phyloP scores from a whole-genome alignment of 305 asterid species.

The Solanum hybrid region DNA sequence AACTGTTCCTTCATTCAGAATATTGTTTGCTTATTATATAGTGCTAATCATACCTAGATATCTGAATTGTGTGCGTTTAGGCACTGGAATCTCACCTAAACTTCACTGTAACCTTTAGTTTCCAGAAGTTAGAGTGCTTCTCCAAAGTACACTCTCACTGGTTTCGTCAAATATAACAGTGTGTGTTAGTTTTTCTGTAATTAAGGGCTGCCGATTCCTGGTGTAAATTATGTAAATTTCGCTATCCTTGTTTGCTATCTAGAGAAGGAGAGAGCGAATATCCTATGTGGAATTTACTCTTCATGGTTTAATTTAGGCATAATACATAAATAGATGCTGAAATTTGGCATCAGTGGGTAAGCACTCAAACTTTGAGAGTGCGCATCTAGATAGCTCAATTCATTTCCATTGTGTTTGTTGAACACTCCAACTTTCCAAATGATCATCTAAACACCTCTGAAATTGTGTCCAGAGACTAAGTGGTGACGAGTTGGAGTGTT shows the following conservation, averaged over 20 bases:
- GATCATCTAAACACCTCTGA: background rate
- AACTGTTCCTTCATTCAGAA: background rate
- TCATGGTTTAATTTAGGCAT: background rate
- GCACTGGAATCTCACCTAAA: background rate
- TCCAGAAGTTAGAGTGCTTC: background rate
- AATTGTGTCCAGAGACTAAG: background rate
- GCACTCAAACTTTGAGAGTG: background rate
- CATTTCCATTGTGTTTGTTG: background rate
- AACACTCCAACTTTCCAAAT: background rate
- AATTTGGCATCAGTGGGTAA: background rate
- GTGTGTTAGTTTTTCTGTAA: background rate
- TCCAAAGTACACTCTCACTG: background rate
- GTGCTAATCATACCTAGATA: background rate
- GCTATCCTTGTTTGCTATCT: background rate
- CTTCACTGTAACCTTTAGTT: background rate
- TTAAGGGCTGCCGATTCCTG: background rate
- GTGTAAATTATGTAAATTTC: background rate
- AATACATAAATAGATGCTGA: background rate
- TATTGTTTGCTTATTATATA: background rate
- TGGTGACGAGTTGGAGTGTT: background rate
- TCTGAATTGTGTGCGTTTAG: background rate
- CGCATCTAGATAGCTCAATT: background rate
- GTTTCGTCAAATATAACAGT: background rate
- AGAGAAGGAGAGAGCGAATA: background rate
- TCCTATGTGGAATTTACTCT: background rate